Evolutionary conservation across 768 basidiomycete genomes (phyloP).

Genomic region (Agaricus subrufescens): DNA sequence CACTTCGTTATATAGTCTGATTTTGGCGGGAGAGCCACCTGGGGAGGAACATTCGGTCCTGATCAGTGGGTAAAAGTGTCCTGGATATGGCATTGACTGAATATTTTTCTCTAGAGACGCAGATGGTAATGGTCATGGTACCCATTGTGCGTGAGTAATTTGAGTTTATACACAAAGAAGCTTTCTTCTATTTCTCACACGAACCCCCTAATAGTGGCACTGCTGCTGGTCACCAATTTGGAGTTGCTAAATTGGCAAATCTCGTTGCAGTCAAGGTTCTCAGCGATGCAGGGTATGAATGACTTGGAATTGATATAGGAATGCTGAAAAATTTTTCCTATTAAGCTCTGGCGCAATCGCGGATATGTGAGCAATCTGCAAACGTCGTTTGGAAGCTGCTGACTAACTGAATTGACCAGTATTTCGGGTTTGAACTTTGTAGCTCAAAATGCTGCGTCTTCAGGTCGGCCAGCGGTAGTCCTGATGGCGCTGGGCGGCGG

Average conservation of each 20-base stretch:
- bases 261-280: constrained; percentile 39
- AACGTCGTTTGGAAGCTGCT: background rate
- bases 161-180: background rate
- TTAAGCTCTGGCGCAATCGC: constrained; percentile 16
- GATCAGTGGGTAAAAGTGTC: constrained; percentile 10
- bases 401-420: constrained; percentile 8
- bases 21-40: constrained; percentile 35
- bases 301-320: no score
- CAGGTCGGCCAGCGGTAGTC: constrained; percentile 23
- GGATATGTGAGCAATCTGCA: constrained; percentile 12
- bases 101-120: constrained; percentile 6
- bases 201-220: constrained; percentile 13
- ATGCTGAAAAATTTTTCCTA: no score
- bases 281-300: constrained; percentile 13
- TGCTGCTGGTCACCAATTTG: constrained; percentile 17
- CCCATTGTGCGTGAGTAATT: constrained; percentile 23
- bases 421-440: constrained; percentile 27
- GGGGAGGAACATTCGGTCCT: constrained; percentile 29
- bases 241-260: constrained; percentile 23
- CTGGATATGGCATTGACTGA: background rate
- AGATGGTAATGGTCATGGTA: constrained; percentile 35
- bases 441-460: constrained; percentile 9
- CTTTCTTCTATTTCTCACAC: background rate
- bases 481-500: constrained; percentile 28
- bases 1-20: constrained; percentile 14